A percentile compares a stretch with the other conserved stretches of the same genome.
These are phyloP conservation scores for Hyaloscypha bicolor DNA, from an alignment of 495 filamentous ascomycete genomes.

Conservation along the genomic window DNA sequence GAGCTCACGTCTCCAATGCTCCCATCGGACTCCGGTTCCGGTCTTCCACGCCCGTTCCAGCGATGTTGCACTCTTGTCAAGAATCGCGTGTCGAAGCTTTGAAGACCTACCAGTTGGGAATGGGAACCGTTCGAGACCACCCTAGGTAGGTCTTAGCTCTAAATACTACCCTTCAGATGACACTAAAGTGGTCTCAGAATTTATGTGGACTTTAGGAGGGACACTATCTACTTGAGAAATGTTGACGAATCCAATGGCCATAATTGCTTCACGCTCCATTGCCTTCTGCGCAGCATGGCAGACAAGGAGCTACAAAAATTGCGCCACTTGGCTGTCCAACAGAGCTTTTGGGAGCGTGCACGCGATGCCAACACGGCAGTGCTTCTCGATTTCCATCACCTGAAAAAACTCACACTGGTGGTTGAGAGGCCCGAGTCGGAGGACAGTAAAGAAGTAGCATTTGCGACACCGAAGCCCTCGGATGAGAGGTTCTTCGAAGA, in stretches of 20 bases:
- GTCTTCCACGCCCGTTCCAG: not conserved
- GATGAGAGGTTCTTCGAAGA: no score
- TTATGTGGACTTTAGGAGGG: slow-evolving; percentile 6
- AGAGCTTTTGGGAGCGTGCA: not conserved
- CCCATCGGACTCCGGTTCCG: not conserved
- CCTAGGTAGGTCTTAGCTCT: no score
- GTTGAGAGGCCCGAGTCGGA: no score
- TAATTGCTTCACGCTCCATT: not conserved
- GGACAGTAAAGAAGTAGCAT: no score
- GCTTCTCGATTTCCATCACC: not conserved
- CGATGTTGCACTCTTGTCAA: not conserved
- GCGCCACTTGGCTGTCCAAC: not conserved
- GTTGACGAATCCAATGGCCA: no score
- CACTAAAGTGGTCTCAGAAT: no score
- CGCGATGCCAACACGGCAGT: not conserved
- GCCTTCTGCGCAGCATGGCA: not conserved
- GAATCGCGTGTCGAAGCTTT: slow-evolving; percentile 1
- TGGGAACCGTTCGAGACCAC: no score
- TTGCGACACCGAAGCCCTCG: no score
- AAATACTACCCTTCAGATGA: no score
- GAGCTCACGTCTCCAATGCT: not conserved
- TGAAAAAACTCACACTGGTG: not conserved
- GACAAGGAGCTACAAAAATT: not conserved
- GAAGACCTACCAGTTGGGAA: not conserved
- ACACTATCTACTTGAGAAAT: not conserved